Conservation (phyloP, 2,329 filamentous ascomycete species). For the Diplocarpon mali region DNA sequence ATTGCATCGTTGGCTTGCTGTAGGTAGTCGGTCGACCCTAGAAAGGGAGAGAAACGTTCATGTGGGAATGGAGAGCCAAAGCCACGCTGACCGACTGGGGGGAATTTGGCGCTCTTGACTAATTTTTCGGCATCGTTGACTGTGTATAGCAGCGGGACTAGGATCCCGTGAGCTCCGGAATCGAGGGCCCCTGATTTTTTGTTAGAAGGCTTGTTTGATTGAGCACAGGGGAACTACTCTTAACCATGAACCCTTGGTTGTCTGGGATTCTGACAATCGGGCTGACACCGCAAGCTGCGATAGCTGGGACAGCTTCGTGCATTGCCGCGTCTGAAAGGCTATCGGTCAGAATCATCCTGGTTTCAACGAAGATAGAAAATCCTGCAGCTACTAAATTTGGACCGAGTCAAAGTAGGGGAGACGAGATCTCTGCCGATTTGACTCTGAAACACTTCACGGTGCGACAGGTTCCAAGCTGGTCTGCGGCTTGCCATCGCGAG, state of each 20-base stretch:
- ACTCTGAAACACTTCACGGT: no score
- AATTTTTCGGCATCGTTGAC: slow-evolving; percentile 40
- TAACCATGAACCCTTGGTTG: slow-evolving; percentile 44
- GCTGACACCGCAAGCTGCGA: slow-evolving; percentile 42
- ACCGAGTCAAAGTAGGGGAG: no score
- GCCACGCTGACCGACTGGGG: slow-evolving; percentile 41
- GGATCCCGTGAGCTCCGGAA: slow-evolving; percentile 44
- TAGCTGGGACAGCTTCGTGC: slow-evolving; percentile 46
- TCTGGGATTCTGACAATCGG: slow-evolving; percentile 48
- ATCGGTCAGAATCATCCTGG: no score
- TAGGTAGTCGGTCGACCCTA: slow-evolving; percentile 44
- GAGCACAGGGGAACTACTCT: slow-evolving; percentile 32
- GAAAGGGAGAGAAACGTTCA: slow-evolving; percentile 36
- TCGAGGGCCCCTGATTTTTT: slow-evolving; percentile 40
- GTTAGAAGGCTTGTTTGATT: slow-evolving; percentile 13
- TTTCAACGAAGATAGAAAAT: no score
- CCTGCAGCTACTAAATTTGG: no score
- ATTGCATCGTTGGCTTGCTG: slow-evolving; percentile 45
- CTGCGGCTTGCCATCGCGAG: no score
- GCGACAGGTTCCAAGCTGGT: no score
- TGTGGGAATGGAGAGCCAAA: slow-evolving; percentile 45
- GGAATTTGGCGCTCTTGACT: slow-evolving; percentile 44
- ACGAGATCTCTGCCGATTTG: no score
- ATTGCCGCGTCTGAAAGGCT: slow-evolving; percentile 37
- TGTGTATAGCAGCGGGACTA: slow-evolving; percentile 44